Base-by-base conservation (phyloP, 2,329 filamentous ascomycete genomes). In the Penicillium aurantiogriseum region DNA sequence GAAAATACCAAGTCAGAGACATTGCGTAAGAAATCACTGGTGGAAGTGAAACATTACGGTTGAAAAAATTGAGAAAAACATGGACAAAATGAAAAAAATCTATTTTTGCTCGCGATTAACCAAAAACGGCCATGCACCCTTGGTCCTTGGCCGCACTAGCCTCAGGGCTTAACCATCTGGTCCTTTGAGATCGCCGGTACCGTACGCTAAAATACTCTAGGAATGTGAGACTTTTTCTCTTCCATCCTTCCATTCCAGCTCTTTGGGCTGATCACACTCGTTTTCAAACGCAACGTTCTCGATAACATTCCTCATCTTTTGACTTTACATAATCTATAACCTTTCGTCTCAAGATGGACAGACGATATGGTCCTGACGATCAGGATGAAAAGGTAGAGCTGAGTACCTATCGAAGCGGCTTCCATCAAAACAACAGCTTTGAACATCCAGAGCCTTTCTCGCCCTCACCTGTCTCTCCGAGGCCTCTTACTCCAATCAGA, bases 321-420 rank as follows among this genome's bases (percentile, higher is more conserved):
- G 21, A 11, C 33, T 23, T 47, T 17, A 46, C 29, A 23, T 33
- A 46, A 46, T 35, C 44, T 47, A 47, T 23, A 47, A 2, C 19
- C 1, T 47, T 25, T 29, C 23, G 40, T 33, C 31, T 43, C 58
- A 54, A 50, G 11, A 65, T 62, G 61, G 61, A 55, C 35, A 54
- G 56, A 45, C 54, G 47, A 38, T 59, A 63, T 56, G 58, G 56
- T 42, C 57, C 61, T 21, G 57, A 65, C 5, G 65, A 68, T 31
- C 57, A 64, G 13, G 69, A 70, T 11, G 68, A 71, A 50, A 69
- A 69, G 63, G 56, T 68, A 40, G 68, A 69, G 44, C 59, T 70
- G 36, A 57, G 63, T 38, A 60, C 60, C 35, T 60, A 61, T 39
- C 61, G 59, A 25, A 33, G 2, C 31, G 53, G 42, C 25, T 58